Evolutionary conservation across 306 rosid genomes (phyloP).

Genomic region (Casuarina equisetifolia): DNA sequence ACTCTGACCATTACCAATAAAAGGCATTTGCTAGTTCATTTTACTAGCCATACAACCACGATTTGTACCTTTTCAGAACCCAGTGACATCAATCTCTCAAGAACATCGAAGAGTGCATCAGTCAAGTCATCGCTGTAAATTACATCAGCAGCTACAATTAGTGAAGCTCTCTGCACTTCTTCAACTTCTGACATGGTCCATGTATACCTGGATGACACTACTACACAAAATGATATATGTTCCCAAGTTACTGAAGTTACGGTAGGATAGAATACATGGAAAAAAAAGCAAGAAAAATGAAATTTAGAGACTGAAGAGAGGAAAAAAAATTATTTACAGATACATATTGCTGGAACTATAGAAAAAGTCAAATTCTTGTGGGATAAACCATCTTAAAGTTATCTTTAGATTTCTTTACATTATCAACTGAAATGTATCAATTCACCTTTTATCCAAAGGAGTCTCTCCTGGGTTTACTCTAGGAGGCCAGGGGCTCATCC

Average conservation of each 20-base stretch:
- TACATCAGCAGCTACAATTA: slow-evolving; percentile 90
- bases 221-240: slow-evolving; percentile 14
- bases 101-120: slow-evolving; percentile 66
- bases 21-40: background rate
- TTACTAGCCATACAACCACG: background rate
- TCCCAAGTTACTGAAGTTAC: slow-evolving; percentile 1
- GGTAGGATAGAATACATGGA: background rate
- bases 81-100: slow-evolving; percentile 64
- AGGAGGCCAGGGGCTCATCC: slow-evolving; percentile 88
- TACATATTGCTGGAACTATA: background rate
- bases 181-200: slow-evolving; percentile 73
- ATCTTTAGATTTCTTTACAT: background rate
- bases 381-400: background rate
- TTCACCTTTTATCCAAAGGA: slow-evolving; percentile 46
- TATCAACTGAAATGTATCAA: slow-evolving; percentile 10
- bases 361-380: background rate
- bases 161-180: slow-evolving; percentile 67
- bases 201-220: slow-evolving; percentile 53
- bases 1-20: background rate
- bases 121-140: slow-evolving; percentile 84
- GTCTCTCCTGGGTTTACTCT: slow-evolving; percentile 40
- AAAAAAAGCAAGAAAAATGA: background rate
- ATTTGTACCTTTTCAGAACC: slow-evolving; percentile 66
- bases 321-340: background rate
- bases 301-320: background rate